Evolutionary conservation across 345 rosid species (phyloP).

Genomic region (Iberis pinnata): DNA sequence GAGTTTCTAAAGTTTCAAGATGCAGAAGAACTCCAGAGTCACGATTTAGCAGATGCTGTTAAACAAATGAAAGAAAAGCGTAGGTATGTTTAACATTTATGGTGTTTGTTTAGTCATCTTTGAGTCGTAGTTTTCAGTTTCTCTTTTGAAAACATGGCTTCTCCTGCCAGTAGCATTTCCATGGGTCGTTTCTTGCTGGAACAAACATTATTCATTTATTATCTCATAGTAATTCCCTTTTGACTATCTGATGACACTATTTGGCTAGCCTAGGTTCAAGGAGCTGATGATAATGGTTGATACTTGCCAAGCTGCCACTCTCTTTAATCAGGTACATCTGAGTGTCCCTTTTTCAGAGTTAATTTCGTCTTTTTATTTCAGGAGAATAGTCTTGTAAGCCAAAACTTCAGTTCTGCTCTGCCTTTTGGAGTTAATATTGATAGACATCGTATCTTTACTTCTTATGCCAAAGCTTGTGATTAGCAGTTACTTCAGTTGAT

Average conservation of each 20-base stretch:
- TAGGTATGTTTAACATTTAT: conserved; percentile 38
- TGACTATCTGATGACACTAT: conserved; percentile 22
- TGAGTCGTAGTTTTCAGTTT: conserved; percentile 12
- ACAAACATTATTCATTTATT: background rate
- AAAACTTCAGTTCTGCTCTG: background rate
- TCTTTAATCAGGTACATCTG: conserved; percentile 71
- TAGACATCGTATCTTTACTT: background rate
- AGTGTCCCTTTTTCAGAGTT: background rate
- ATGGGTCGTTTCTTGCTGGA: background rate
- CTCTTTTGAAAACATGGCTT: background rate
- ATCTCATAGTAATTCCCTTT: conserved; percentile 9
- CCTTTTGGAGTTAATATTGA: conserved; percentile 8
- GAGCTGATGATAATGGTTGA: conserved; percentile 98
- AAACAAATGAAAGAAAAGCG: conserved; percentile 98
- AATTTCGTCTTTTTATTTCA: background rate
- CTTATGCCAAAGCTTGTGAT: conserved; percentile 2
- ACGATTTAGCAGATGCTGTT: conserved; percentile 98
- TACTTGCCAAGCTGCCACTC: conserved; percentile 99
- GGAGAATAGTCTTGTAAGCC: background rate
- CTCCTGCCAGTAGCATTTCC: background rate
- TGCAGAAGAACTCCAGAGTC: conserved; percentile 95
- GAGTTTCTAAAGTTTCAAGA: conserved; percentile 95
- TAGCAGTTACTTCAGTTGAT: conserved; percentile 9
- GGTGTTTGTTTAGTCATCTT: conserved; percentile 12
- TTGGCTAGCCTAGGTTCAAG: conserved; percentile 60